phyloP scores from a whole-genome alignment of 306 rosid species.

The Quercus gilva region DNA sequence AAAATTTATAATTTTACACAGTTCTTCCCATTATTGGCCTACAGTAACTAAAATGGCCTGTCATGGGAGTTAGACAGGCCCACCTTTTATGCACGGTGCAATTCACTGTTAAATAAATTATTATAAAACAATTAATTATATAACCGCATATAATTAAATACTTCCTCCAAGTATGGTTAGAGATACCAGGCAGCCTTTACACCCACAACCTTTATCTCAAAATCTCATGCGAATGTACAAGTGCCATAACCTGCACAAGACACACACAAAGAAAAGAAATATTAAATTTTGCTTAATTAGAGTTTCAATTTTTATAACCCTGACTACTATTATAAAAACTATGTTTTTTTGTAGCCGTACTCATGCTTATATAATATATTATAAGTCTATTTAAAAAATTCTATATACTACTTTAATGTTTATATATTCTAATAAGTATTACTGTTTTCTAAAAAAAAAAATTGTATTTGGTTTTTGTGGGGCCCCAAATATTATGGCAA shows the following conservation, averaged over 20 bases:
- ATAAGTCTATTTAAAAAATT: fast-evolving
- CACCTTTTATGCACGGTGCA: not conserved
- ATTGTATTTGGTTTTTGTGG: too few relatives aligned
- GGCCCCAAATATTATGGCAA: too few relatives aligned
- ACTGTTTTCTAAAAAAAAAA: too few relatives aligned
- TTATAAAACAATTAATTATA: not conserved
- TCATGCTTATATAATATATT: fast-evolving
- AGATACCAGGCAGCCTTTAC: not conserved
- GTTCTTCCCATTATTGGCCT: too few relatives aligned
- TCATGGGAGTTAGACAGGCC: not conserved
- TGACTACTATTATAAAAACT: too few relatives aligned
- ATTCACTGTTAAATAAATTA: not conserved
- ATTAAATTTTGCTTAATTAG: not conserved
- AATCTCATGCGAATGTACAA: constrained; percentile 21
- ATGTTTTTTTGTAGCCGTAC: fast-evolving
- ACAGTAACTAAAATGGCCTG: not conserved
- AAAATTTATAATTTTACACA: too few relatives aligned
- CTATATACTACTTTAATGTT: too few relatives aligned
- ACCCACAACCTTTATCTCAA: not conserved
- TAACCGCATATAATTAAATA: not conserved
- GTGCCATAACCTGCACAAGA: constrained; percentile 35
- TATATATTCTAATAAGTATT: too few relatives aligned
- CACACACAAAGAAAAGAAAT: not conserved
- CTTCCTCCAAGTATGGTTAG: not conserved
- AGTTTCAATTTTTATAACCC: not conserved